Conservation (phyloP, 345 rosid species). For the Camelina laxa region DNA sequence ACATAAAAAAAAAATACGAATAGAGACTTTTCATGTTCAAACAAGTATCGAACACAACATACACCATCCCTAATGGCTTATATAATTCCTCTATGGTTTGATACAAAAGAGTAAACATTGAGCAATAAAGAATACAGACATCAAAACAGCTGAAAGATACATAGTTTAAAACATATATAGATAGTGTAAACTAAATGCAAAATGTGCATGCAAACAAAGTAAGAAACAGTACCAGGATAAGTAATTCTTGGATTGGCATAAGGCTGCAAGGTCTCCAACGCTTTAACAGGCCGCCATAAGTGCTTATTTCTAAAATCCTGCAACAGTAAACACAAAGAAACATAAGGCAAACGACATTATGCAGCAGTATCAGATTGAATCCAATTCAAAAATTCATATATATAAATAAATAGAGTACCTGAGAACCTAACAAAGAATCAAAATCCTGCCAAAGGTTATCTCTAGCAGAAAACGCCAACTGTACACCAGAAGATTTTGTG, state of each 20-base stretch:
- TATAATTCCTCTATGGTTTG: background rate
- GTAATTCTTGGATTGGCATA: constrained; percentile 86
- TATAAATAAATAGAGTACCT: too few species aligned
- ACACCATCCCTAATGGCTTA: constrained; percentile 5
- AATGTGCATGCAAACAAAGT: constrained; percentile 12
- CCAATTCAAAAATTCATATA: too few species aligned
- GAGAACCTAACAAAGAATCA: too few species aligned
- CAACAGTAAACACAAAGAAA: constrained; percentile 33
- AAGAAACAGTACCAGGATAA: constrained; percentile 64
- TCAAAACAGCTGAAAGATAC: constrained; percentile 8
- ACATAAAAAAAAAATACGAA: background rate
- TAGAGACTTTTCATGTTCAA: constrained; percentile 22
- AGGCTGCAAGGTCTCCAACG: constrained; percentile 77
- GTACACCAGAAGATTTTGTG: constrained; percentile 70
- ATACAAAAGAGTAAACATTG: constrained; percentile 1
- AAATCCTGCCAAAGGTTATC: constrained; percentile 55
- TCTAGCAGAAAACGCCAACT: constrained; percentile 60
- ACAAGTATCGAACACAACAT: constrained; percentile 15
- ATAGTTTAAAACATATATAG: too few species aligned
- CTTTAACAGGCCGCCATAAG: constrained; percentile 82
- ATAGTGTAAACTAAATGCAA: background rate
- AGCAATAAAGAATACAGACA: background rate
- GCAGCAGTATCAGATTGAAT: background rate
- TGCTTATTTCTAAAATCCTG: constrained; percentile 64
- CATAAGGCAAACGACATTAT: background rate